Conservation (phyloP, 495 filamentous ascomycete species). For the Articulospora tetracladia region DNA sequence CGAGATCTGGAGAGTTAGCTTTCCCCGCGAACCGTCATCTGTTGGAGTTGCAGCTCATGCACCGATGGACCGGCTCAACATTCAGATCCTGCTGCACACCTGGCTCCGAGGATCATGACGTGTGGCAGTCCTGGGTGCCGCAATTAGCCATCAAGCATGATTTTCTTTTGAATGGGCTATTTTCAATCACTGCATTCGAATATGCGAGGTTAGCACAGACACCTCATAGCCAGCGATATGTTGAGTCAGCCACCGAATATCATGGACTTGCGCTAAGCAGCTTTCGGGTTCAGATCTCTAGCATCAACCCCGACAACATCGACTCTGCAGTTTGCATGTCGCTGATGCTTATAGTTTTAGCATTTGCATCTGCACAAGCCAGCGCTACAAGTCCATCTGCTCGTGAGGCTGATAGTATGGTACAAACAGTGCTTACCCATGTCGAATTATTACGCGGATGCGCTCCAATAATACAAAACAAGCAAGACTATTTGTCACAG, state of each 20-base stretch:
- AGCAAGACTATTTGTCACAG: background rate
- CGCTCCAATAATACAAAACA: background rate
- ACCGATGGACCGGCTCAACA: background rate
- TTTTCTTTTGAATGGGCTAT: background rate
- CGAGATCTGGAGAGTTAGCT: background rate
- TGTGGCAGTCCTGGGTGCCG: background rate
- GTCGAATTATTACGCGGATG: background rate
- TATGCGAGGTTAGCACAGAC: background rate
- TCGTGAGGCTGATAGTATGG: background rate
- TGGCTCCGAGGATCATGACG: background rate
- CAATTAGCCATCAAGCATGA: background rate
- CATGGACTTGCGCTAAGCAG: background rate
- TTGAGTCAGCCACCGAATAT: background rate
- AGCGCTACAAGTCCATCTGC: background rate
- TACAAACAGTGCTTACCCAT: background rate
- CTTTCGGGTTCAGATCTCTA: background rate
- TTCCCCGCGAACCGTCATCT: background rate
- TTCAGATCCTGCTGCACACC: background rate
- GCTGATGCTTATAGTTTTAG: background rate
- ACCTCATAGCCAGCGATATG: background rate
- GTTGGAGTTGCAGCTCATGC: background rate
- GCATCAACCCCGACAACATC: background rate
- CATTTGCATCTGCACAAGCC: background rate
- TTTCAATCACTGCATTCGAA: background rate
- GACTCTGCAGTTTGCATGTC: background rate